phyloP scores from a whole-genome alignment of 371 early-diverging fungal species.

The Syncephalis plumigaleata region DNA sequence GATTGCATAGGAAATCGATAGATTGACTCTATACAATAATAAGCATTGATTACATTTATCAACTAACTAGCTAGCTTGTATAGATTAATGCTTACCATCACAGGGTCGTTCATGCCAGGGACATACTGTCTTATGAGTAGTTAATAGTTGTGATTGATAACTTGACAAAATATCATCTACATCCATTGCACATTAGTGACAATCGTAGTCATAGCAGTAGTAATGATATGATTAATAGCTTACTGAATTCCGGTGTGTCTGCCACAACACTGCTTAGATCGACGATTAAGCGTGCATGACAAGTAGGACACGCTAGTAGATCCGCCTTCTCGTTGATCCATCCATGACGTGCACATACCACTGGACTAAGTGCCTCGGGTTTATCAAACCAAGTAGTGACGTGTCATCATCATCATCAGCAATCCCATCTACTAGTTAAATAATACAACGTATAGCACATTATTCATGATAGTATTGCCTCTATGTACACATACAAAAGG shows the following conservation, averaged over 20 bases:
- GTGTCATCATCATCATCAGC: slow-evolving; percentile 3
- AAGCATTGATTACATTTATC: no score
- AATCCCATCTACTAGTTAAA: no score
- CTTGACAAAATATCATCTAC: slow-evolving; percentile 1
- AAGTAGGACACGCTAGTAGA: slow-evolving; percentile 12
- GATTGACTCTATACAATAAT: no score
- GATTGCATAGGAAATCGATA: no score
- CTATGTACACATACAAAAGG: no score
- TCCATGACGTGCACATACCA: slow-evolving; percentile 18
- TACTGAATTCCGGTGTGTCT: not conserved
- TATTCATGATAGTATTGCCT: no score
- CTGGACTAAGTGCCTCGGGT: slow-evolving; percentile 15
- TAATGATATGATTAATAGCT: not conserved
- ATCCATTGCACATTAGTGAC: not conserved
- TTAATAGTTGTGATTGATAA: slow-evolving; percentile 1
- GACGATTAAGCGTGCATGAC: slow-evolving; percentile 2
- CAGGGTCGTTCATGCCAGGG: slow-evolving; percentile 5
- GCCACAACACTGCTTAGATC: not conserved
- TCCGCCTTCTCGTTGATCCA: slow-evolving; percentile 17
- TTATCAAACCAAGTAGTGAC: slow-evolving; percentile 19
- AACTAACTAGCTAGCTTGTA: no score
- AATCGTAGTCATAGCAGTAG: not conserved
- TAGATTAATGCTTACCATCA: no score
- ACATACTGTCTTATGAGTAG: slow-evolving; percentile 3
- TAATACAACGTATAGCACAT: no score